Conservation (phyloP, 2,329 filamentous ascomycete species). For the Spiromastix sp. region DNA sequence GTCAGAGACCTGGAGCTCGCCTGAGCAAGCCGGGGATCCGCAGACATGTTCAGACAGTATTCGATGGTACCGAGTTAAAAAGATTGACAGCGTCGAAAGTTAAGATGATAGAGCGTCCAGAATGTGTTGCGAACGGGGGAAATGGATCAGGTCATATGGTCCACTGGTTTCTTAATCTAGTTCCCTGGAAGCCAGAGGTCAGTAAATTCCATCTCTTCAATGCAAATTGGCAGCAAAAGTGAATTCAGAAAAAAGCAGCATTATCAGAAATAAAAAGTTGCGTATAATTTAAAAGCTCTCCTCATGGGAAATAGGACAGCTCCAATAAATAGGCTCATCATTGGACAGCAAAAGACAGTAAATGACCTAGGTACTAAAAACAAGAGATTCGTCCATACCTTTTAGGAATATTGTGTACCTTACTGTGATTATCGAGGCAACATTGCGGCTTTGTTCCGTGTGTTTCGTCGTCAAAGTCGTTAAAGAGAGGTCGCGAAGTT, state of each 20-base stretch:
- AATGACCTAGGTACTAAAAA: too few relatives aligned
- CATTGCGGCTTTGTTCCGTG: too few relatives aligned
- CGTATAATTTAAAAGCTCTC: conserved; percentile 14
- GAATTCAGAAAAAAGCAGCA: conserved; percentile 10
- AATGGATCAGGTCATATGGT: conserved; percentile 2
- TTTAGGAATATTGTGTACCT: too few relatives aligned
- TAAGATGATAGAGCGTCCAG: too few relatives aligned
- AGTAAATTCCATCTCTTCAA: conserved; percentile 1
- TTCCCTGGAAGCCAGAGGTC: conserved; percentile 1
- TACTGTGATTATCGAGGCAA: too few relatives aligned
- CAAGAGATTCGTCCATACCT: too few relatives aligned
- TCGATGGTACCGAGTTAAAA: too few relatives aligned
- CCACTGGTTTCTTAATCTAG: conserved; percentile 1
- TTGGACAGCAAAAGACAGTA: too few relatives aligned
- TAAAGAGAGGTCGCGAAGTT: too few relatives aligned
- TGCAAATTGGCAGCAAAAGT: background rate
- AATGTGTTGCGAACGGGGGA: conserved; percentile 7
- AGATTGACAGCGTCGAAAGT: too few relatives aligned
- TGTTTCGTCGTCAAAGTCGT: too few relatives aligned
- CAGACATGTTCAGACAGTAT: conserved; percentile 40
- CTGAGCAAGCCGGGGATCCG: conserved; percentile 42
- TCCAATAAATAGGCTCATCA: conserved; percentile 24
- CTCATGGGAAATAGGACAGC: conserved; percentile 21
- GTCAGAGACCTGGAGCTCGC: conserved; percentile 32
- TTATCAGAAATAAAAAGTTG: conserved; percentile 9